Evolutionary conservation across 2,329 filamentous ascomycete genomes (phyloP).

Genomic region (Epichloe sylvatica): DNA sequence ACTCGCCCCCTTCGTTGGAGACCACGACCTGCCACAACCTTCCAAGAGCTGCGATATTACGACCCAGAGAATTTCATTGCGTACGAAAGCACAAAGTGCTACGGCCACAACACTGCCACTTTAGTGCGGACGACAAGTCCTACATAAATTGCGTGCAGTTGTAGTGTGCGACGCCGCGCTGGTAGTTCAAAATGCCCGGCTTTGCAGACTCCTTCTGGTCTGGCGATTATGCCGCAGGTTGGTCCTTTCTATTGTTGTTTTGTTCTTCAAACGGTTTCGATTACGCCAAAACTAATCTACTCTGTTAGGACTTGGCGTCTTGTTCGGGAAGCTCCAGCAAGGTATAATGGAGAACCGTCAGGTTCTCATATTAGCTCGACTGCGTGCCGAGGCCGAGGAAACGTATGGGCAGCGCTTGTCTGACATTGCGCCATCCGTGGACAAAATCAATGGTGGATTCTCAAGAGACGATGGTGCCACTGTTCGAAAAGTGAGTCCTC

Average conservation of each 20-base stretch:
- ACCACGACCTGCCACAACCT: not conserved
- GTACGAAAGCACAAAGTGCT: not conserved
- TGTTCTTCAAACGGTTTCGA: not conserved
- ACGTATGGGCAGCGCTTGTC: conserved; percentile 66
- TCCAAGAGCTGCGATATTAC: too few species aligned
- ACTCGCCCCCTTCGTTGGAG: not conserved
- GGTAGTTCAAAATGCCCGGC: conserved; percentile 51
- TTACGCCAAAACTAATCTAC: conserved; percentile 6
- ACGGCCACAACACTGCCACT: not conserved
- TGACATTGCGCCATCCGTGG: conserved; percentile 69
- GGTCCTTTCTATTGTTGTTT: conserved; percentile 13
- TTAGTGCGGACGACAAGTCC: not conserved
- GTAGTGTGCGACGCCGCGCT: conserved; percentile 1
- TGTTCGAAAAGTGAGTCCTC: conserved; percentile 62
- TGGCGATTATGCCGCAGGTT: conserved; percentile 87
- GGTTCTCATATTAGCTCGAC: conserved; percentile 74
- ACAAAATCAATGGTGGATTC: conserved; percentile 75
- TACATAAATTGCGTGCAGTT: not conserved
- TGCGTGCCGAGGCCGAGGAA: conserved; percentile 94
- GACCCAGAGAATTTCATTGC: too few species aligned
- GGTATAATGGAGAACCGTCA: conserved; percentile 92
- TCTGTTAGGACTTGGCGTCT: conserved; percentile 61
- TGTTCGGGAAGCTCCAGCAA: conserved; percentile 94
- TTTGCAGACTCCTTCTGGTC: conserved; percentile 98
- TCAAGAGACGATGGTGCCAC: conserved; percentile 87